Evolutionary conservation across 2,329 filamentous ascomycete species (phyloP), one percentile per base, ranked within the genome.

Genomic region (Fusarium austroafricanum): DNA sequence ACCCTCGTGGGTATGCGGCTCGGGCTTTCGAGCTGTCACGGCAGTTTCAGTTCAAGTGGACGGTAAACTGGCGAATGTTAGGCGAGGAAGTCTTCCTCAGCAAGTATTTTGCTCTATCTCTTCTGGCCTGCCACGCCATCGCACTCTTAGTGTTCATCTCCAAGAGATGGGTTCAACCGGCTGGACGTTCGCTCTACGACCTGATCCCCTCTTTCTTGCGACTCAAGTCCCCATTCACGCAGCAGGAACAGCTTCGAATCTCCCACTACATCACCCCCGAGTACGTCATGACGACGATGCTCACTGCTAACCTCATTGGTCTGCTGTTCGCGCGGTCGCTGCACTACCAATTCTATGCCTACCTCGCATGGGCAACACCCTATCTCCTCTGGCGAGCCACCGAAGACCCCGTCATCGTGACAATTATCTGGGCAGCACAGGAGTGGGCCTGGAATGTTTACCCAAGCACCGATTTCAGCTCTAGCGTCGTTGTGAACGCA

Each of bases 31-130:
- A 99, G 81, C 86, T 99, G 60, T 94, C 92, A 45, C 87, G 96
- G 55, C 89, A 93, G 72, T 99, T 99, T 81, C 85, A 97, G 73
- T 98, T 95, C 84, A 94, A 95, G 80, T 99, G 96, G 96, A 99
- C 96, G 0, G 96, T 99, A 71, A 99, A 99, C 79, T 99, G 96
- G 96, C 89, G 94, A 54, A 98, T 98, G 77, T 81, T 97, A n/a
- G 90, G 92, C 17, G 94, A 97, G 79, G 87, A 92, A 9, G 79
- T 82, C 0, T 99, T 99, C 73, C 85, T 96, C 45, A 86, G 84
- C 70, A 86, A 82, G 61, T 77, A 81, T 3, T 96, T 97, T 76
- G 88, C 93, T 26, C 71, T 90, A 18, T 78, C 81, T 15, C 84
- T 97, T 50, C 83, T 97, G 26, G 83, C 79, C 3, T 75, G 87